Evolutionary conservation across 2,329 filamentous ascomycete genomes (phyloP), one percentile per base, ranked within the genome.

Genomic region (Acephala macrosclerotiorum): DNA sequence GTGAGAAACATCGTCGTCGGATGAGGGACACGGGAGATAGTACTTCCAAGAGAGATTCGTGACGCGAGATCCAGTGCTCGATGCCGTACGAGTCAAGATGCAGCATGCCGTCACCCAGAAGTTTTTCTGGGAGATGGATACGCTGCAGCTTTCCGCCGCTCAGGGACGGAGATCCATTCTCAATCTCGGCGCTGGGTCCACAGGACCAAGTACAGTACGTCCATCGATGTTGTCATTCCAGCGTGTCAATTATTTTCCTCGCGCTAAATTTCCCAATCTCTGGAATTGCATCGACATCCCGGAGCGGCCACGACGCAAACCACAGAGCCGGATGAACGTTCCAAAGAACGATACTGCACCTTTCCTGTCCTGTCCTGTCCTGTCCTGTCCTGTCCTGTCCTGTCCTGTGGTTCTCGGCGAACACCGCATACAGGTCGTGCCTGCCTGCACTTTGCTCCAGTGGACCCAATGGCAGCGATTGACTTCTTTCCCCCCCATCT

Each of bases 81-180:
- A 20, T 1, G 51, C 33, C 38, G 55, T 57, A n/a, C 35, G 35
- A 36, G 33, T n/a, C 22, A 25, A 33, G 49, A 53, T 56, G 51
- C 26, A 35, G 26, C 16, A 26, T 22, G 4, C 12, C 47, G 6
- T 29, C 9, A 56, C 26, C 26, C 18, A 16, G 51, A 56, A 33
- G 18, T n/a, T 42, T 42, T 42, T 6, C 40, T 49, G n/a, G 45
- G 45, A 26, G 22, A 8, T 22, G 7, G n/a, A 12, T 25, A 12
- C 8, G 8, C 16, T 59, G 57, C 57, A 59, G 38, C n/a, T 25
- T 60, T 33, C 29, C 29, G 58, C 42, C 45, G 58, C 53, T 60
- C 58, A 60, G 58, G 58, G 36, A 60, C 58, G 25, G 29, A 33
- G 29, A 22, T 12, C 51, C 25, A 36, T n/a, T n/a, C 7, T 35